Evolutionary conservation across 352 stramenopile species (phyloP).

Genomic region (Phytophthora fragariaefolia): DNA sequence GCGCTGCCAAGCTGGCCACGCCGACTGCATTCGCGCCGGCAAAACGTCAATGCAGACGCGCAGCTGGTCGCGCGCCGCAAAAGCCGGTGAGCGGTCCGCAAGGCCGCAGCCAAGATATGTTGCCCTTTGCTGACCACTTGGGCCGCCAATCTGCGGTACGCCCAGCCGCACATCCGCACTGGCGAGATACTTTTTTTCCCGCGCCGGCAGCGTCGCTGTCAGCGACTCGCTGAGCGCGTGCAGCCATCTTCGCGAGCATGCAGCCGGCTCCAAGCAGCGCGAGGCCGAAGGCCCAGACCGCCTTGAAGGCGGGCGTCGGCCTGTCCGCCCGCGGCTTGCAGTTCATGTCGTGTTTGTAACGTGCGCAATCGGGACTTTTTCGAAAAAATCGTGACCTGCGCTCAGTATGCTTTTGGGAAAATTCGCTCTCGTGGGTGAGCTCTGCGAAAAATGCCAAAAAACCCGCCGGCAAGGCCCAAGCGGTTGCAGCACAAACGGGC

Average conservation of each 20-base stretch:
- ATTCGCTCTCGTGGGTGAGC: slow-evolving; percentile 19
- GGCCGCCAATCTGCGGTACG: background rate
- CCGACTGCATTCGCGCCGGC: too few relatives aligned
- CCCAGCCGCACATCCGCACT: slow-evolving; percentile 1
- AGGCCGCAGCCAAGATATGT: background rate
- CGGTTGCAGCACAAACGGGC: slow-evolving; percentile 30
- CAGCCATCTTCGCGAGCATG: slow-evolving; percentile 7
- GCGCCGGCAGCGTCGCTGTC: background rate
- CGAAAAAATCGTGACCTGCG: slow-evolving; percentile 12
- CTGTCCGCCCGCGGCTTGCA: slow-evolving; percentile 19
- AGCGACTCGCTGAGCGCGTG: slow-evolving; percentile 7
- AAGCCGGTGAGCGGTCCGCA: too few relatives aligned
- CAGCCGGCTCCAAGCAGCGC: background rate
- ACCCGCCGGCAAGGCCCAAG: slow-evolving; percentile 6
- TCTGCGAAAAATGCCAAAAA: slow-evolving; percentile 21
- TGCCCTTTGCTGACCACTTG: background rate
- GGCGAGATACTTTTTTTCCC: slow-evolving; percentile 14
- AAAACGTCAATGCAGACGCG: background rate
- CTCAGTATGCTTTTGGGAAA: slow-evolving; percentile 26
- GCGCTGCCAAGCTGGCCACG: background rate
- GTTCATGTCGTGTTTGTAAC: slow-evolving; percentile 20
- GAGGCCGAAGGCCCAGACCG: slow-evolving; percentile 4
- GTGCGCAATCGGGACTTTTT: slow-evolving; percentile 1
- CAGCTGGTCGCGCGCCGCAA: background rate
- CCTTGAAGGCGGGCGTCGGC: too few relatives aligned